phyloP scores from a whole-genome alignment of 2,329 filamentous ascomycete species.

The Botrytis paeoniae region DNA sequence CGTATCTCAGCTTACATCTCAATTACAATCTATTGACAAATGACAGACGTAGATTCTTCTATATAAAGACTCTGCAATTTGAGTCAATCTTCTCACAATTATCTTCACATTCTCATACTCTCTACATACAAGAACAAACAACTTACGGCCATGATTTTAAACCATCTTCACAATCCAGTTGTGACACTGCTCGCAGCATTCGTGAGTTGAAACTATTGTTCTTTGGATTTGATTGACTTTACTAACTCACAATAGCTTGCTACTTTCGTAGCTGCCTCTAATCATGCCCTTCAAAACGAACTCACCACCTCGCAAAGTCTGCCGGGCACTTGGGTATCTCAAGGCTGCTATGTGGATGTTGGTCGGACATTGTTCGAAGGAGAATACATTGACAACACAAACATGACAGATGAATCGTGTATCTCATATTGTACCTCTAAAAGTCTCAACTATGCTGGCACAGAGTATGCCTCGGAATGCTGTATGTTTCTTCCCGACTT shows the following conservation, averaged over 20 bases:
- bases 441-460: conserved; percentile 33
- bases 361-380: conserved; percentile 27
- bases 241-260: background rate
- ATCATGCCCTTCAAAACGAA: background rate
- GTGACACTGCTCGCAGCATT: background rate
- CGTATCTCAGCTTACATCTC: background rate
- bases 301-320: conserved; percentile 21
- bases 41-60: background rate
- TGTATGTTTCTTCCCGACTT: conserved; percentile 27
- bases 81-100: no score
- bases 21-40: background rate
- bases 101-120: background rate
- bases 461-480: conserved; percentile 34
- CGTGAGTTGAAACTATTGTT: background rate
- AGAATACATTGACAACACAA: conserved; percentile 24
- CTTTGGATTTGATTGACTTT: background rate
- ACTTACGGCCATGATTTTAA: background rate
- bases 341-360: conserved; percentile 33
- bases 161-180: background rate
- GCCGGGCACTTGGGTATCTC: conserved; percentile 28
- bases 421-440: conserved; percentile 30
- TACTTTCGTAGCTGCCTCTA: background rate
- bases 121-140: background rate
- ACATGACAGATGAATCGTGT: conserved; percentile 34
- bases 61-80: background rate